Conservation (phyloP, 1,139 yeast species). For the Blastobotrys ciferrii region DNA sequence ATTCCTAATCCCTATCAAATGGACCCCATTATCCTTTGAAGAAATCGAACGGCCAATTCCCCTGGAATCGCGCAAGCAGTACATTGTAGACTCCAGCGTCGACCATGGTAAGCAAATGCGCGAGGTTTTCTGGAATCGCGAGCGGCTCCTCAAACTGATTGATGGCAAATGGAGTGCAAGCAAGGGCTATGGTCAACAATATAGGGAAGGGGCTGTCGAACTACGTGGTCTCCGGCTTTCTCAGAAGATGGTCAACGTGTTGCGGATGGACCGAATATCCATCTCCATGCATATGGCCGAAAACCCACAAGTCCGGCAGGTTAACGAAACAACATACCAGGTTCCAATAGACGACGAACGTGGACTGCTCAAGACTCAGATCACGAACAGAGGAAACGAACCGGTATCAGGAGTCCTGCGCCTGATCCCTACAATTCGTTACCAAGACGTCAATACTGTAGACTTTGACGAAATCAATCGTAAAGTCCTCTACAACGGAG, state of each 20-base stretch:
- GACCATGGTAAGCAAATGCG: constrained; percentile 53
- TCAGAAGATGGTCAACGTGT: constrained; percentile 40
- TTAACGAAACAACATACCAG: constrained; percentile 20
- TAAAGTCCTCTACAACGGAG: constrained; percentile 52
- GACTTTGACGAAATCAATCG: constrained; percentile 29
- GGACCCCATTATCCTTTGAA: constrained; percentile 48
- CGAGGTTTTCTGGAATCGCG: constrained; percentile 79
- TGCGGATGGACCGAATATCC: constrained; percentile 50
- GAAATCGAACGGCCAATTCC: constrained; percentile 60
- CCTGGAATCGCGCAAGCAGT: constrained; percentile 64
- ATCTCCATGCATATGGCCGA: constrained; percentile 37
- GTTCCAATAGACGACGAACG: constrained; percentile 27
- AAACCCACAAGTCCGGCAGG: constrained; percentile 18
- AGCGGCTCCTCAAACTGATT: constrained; percentile 55
- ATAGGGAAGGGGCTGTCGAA: constrained; percentile 57
- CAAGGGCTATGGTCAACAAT: constrained; percentile 9
- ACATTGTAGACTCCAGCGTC: constrained; percentile 58
- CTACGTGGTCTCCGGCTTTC: constrained; percentile 64
- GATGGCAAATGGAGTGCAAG: constrained; percentile 59
- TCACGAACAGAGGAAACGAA: constrained; percentile 29
- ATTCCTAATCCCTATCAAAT: constrained; percentile 64
- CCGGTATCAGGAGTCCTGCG: constrained; percentile 59
- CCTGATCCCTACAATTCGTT: constrained; percentile 54
- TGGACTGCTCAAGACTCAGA: constrained; percentile 23
- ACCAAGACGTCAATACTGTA: constrained; percentile 18